Evolutionary conservation across 495 filamentous ascomycete genomes (phyloP), one percentile per base, ranked within the genome.

Genomic region (Glonium stellatum): DNA sequence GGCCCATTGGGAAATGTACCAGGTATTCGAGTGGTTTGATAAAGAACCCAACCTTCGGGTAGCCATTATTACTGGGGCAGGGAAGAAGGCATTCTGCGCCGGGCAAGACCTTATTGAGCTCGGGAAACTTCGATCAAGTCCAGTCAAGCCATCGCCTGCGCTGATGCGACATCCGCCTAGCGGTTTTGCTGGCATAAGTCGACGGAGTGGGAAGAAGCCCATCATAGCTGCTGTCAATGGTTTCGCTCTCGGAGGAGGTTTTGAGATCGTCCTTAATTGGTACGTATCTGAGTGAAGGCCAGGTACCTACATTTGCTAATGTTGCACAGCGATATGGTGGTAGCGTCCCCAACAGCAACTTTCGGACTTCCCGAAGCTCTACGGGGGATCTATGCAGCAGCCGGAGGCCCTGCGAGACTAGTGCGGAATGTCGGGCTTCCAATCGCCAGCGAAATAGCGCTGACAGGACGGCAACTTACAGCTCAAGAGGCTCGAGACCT

Each of bases 1-100:
- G 22, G 79, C 78, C 39, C 76, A 84, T 68, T 66, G 65, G 23
- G 82, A 84, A 51, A 74, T 81, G 31, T 73, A 82, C 47, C 69
- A 71, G 0, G 64, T 84, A 1, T 82, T 79, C 73, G 67, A 76
- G 59, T 84, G 81, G 81, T 70, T 83, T 62, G 82, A 84, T 62
- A 70, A 69, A 0, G 79, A 83, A 67, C 80, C 82, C 0, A 71
- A 68, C 2, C 62, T 84, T 13, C 77, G 79, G 12, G 79, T 83
- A 8, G 81, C 76, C 1, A 75, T 84, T 21, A 60, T 84, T 12
- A 84, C 82, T 0, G 82, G 82, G 0, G 72, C 69, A 18, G 82
- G 82, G 19, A 61, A 64, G 48, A 72, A 77, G 54, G 79, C 82
- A 1, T 84, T 84, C 57, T 84, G 80, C 62, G 82, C 82, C 0